A percentile compares a stretch with the other conserved stretches of the same genome.
Conservation (phyloP, 352 stramenopile species). For the Phytophthora pinifolia region DNA sequence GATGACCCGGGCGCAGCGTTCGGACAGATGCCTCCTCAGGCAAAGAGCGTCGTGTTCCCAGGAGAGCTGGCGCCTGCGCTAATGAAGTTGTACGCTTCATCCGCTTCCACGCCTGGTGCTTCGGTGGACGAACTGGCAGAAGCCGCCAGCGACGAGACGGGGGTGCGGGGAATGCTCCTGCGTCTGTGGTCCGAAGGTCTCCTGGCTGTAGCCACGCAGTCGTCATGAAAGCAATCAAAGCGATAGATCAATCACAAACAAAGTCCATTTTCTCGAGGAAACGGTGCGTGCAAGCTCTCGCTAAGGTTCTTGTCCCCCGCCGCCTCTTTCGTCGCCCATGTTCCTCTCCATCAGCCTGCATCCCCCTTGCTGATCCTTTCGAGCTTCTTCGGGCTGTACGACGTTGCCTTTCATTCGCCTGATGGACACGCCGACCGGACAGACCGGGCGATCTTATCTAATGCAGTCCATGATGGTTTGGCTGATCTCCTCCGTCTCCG, state of each 20-base stretch:
- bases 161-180: constrained; percentile 80
- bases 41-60: constrained; percentile 66
- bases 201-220: constrained; percentile 36
- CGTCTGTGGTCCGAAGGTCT: constrained; percentile 78
- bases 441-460: constrained; percentile 53
- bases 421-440: constrained; percentile 18
- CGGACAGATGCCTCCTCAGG: constrained; percentile 40
- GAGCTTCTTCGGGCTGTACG: constrained; percentile 21
- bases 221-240: constrained; percentile 13
- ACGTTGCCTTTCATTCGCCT: constrained; percentile 18
- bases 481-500: constrained; percentile 93
- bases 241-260: constrained; percentile 46
- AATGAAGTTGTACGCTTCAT: constrained; percentile 72
- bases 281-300: constrained; percentile 26
- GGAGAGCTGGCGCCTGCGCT: constrained; percentile 56
- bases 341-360: constrained; percentile 33
- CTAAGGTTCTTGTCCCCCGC: constrained; percentile 15
- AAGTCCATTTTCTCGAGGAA: constrained; percentile 34
- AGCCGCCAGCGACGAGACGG: constrained; percentile 45
- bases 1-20: constrained; percentile 34
- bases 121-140: constrained; percentile 48
- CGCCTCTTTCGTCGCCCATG: constrained; percentile 20
- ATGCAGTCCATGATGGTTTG: constrained; percentile 98
- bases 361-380: too few relatives aligned
- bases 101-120: constrained; percentile 16